Evolutionary conservation across 495 filamentous ascomycete genomes (phyloP).

Genomic region (Podospora conica): DNA sequence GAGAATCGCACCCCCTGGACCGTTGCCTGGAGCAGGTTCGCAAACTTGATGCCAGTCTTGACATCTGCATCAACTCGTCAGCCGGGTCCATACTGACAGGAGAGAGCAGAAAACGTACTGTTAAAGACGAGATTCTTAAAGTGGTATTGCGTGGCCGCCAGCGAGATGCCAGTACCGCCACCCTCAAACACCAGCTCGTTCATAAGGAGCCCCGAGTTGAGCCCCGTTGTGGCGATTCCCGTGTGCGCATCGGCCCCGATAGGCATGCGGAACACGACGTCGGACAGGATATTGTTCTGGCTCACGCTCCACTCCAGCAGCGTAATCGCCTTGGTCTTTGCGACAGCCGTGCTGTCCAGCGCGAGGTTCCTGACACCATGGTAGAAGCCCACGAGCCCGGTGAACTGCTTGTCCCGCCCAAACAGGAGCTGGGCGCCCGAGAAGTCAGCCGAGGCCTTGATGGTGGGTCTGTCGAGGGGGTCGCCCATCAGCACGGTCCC

Average conservation of each 20-base stretch:
- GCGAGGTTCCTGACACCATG: conserved; percentile 65
- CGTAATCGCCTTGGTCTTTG: conserved; percentile 34
- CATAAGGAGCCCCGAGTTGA: conserved; percentile 38
- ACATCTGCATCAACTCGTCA: conserved; percentile 10
- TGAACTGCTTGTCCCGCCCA: conserved; percentile 37
- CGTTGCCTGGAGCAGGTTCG: conserved; percentile 36
- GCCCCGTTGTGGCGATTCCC: conserved; percentile 35
- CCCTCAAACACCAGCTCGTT: conserved; percentile 46
- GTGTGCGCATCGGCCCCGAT: conserved; percentile 35
- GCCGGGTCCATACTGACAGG: background rate
- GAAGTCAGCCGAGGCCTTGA: conserved; percentile 46
- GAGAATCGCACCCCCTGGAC: conserved; percentile 39
- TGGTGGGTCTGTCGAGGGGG: conserved; percentile 53
- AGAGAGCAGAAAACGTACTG: conserved; percentile 5
- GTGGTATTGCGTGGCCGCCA: conserved; percentile 47
- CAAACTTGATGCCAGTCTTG: conserved; percentile 33
- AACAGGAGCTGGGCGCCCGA: conserved; percentile 52
- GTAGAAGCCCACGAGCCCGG: conserved; percentile 63
- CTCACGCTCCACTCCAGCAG: conserved; percentile 57
- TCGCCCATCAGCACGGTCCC: conserved; percentile 52
- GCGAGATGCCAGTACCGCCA: conserved; percentile 44
- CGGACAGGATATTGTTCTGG: conserved; percentile 57
- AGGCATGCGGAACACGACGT: conserved; percentile 58
- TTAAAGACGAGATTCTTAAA: conserved; percentile 44
- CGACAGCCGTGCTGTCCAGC: conserved; percentile 58